Base-by-base conservation (phyloP, 2,329 filamentous ascomycete genomes). In the Aspergillus carbonarius region DNA sequence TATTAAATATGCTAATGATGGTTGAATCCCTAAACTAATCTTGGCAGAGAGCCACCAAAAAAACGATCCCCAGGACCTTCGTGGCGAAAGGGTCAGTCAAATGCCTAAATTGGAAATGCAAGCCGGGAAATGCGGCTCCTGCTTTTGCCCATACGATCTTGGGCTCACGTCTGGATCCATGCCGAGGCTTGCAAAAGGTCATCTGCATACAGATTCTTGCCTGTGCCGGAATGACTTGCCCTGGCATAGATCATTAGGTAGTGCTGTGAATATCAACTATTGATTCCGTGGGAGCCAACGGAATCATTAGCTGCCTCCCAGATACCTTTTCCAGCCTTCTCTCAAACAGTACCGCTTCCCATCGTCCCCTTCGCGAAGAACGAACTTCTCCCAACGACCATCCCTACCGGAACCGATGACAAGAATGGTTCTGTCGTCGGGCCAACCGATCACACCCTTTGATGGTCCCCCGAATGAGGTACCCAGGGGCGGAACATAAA, bases 381-480 rank as follows among this genome's bases (percentile, higher is more conserved):
- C 80, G 68, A 96, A 96, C 61, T 89, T 92, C 78, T 97, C 92
- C 92, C 93, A 97, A 52, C 90, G 83, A 15, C 89, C 89, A 71
- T 95, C 90, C 60, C 84, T 82, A 0, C 92, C 92, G 1, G 91
- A 90, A 3, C 92, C 90, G 51, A 96, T 81, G 0, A 96, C 87
- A 1, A 93, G 78, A 10, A 96, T 78, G 15, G 84, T 90, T 20
- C 85, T 80, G 63, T 96, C 90, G 63, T 86, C 83, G 9, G 87
- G 82, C 92, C 96, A 98, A 2, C 92, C 92, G 57, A 97, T 83
- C 7, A 95, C 78, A 0, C 95, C 95, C 72, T 96, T 96, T 10
- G 87, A 83, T 13, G 92, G 88, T 52, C 86, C 75, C 8, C 81
- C 81, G 44, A 81, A 77, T 0, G 83, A 80, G 47, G 83, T 78